These are phyloP conservation scores for Phytophthora cactorum DNA, from an alignment of 352 stramenopile species.

Conservation along the genomic window DNA sequence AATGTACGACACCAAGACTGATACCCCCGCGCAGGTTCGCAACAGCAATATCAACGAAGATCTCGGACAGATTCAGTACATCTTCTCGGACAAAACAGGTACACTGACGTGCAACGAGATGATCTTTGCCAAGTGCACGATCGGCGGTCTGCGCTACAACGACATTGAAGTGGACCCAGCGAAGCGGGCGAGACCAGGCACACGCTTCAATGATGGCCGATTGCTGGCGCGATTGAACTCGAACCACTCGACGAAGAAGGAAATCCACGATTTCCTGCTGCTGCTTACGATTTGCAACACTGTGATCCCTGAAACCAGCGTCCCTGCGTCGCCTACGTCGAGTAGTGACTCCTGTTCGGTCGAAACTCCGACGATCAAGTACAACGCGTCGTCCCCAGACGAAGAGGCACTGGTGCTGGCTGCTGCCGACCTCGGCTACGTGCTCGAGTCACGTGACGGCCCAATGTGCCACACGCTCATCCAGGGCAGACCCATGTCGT, in stretches of 20 bases:
- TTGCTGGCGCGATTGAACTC: constrained; percentile 75
- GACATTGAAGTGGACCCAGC: constrained; percentile 72
- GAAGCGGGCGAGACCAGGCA: constrained; percentile 58
- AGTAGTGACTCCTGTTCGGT: constrained; percentile 28
- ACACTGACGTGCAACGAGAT: constrained; percentile 90
- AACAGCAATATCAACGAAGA: constrained; percentile 92
- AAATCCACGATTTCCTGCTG: constrained; percentile 88
- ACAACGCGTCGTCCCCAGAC: constrained; percentile 87
- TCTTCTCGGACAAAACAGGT: constrained; percentile 91
- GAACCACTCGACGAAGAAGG: constrained; percentile 83
- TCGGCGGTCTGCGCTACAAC: constrained; percentile 92
- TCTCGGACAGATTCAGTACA: constrained; percentile 91
- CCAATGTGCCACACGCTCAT: constrained; percentile 73
- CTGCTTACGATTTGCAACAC: constrained; percentile 90
- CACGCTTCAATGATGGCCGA: constrained; percentile 80
- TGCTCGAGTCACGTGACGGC: constrained; percentile 69
- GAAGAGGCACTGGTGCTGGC: constrained; percentile 83
- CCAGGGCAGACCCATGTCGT: constrained; percentile 76
- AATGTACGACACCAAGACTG: constrained; percentile 78
- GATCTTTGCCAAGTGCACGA: constrained; percentile 93
- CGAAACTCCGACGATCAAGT: constrained; percentile 54
- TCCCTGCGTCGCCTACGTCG: constrained; percentile 32
- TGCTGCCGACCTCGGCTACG: constrained; percentile 77
- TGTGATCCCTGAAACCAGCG: constrained; percentile 75
- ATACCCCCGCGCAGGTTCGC: constrained; percentile 82